Evolutionary conservation across 768 basidiomycete species (phyloP).

Genomic region (Suillus paluster): DNA sequence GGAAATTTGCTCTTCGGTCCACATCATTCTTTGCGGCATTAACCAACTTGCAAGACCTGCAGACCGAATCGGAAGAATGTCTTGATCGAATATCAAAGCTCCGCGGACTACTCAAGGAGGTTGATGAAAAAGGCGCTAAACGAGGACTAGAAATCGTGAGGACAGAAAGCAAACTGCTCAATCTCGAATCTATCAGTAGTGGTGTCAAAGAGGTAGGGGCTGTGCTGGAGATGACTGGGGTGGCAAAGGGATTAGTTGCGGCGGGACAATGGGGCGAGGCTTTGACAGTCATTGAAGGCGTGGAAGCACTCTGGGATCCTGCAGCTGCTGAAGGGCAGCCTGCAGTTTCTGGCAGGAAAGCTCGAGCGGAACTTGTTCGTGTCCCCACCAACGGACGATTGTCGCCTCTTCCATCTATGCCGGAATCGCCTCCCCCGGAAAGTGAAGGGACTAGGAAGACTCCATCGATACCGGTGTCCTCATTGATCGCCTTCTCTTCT

Average conservation of each 20-base stretch:
- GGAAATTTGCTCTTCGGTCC: slow-evolving; percentile 89
- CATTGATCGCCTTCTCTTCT: slow-evolving; percentile 71
- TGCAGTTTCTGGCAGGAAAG: slow-evolving; percentile 8
- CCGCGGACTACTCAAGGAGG: slow-evolving; percentile 69
- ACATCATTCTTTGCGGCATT: slow-evolving; percentile 96
- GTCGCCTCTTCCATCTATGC: slow-evolving; percentile 41
- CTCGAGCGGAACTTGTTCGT: slow-evolving; percentile 14
- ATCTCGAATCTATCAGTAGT: slow-evolving; percentile 62
- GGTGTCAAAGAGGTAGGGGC: slow-evolving; percentile 67
- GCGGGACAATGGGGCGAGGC: slow-evolving; percentile 91
- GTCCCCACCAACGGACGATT: slow-evolving; percentile 21
- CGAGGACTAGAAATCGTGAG: slow-evolving; percentile 79
- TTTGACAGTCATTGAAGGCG: slow-evolving; percentile 69
- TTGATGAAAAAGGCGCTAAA: slow-evolving; percentile 77
- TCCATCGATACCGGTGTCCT: slow-evolving; percentile 61
- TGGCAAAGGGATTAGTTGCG: slow-evolving; percentile 74
- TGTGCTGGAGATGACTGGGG: slow-evolving; percentile 77
- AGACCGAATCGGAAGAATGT: slow-evolving; percentile 86
- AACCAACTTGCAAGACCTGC: slow-evolving; percentile 90
- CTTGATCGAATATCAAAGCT: slow-evolving; percentile 75
- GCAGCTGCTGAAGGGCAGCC: slow-evolving; percentile 12
- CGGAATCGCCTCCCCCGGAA: slow-evolving; percentile 30
- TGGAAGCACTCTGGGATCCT: slow-evolving; percentile 61
- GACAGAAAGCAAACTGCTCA: slow-evolving; percentile 62
- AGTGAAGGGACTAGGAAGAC: slow-evolving; percentile 31